phyloP scores from a whole-genome alignment of 2,329 filamentous ascomycete genomes.

The Fusarium foetens region DNA sequence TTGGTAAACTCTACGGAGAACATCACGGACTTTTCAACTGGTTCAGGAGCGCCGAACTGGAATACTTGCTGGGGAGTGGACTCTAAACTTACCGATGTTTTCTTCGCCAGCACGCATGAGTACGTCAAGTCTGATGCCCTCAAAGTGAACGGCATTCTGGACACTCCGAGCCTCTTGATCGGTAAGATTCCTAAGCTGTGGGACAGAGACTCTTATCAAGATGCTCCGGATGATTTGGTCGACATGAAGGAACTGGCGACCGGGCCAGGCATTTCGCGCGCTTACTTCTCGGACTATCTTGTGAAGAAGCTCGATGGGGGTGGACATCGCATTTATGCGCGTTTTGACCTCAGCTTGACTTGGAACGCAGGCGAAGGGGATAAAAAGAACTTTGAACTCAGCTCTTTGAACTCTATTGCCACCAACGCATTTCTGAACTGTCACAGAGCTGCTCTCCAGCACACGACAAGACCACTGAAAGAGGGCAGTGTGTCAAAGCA shows the following conservation, averaged over 20 bases:
- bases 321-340: neutral
- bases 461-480: neutral
- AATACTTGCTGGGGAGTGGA: neutral
- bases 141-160: neutral
- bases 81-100: neutral
- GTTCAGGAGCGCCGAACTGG: neutral
- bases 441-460: neutral
- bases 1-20: neutral
- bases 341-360: neutral
- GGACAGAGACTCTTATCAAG: neutral
- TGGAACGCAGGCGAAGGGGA: neutral
- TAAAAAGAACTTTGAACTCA: neutral
- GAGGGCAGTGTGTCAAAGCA: neutral
- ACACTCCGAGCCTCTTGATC: neutral
- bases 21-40: neutral
- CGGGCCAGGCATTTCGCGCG: neutral
- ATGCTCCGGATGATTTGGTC: neutral
- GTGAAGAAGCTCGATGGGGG: neutral
- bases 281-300: neutral
- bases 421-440: neutral
- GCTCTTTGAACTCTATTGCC: neutral
- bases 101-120: neutral
- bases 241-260: neutral
- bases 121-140: neutral
- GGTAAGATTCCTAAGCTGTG: accelerated